Base-by-base conservation (phyloP, 176 grass and related monocot genomes). In the Tillandsia fasciculata region DNA sequence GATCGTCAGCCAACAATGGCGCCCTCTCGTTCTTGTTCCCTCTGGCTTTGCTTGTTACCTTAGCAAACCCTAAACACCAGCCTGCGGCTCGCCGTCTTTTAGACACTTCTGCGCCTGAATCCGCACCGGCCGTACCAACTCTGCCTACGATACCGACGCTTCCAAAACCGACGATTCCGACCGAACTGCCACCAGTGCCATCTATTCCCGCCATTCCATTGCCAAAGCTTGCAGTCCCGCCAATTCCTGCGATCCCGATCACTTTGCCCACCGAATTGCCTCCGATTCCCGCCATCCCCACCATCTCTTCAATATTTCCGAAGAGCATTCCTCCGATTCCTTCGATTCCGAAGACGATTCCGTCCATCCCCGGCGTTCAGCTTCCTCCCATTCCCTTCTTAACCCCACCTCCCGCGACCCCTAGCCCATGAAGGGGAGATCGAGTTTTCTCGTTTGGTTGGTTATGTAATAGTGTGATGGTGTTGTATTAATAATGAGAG, bases 31-130 rank as follows among this genome's bases (percentile, higher is more conserved):
- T 63, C 42, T 70, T 73, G 81, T 18, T 77, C 8, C 53, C 72
- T 94, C 42, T 90, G 48, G 52, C 75, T 48, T 70, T 94, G 71
- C 72, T 85, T 50, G 52, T 94, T 51, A 68, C 76, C 65, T 65
- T 89, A 28, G 61, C 67, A n/a, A 42, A 33, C 78, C 74, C 72
- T 86, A 53, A 71, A 84, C 79, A 66, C 83, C 49, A 87, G 80
- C 53, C 61, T 73, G 90, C 83, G 0, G 69, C 83, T 74, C 86
- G 83, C 26, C 78, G 47, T 79, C 86, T 94, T 15, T 65, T 94
- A 69, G 90, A 89, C 65, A 84, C 86, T 50, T 50, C 72, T 13
- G 48, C 83, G 1, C 90, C 86, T 29, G 78, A 87, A 72, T 77
- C 80, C 1, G 50, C 78, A 50, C 70, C 78, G 10, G 65, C 69